Conservation (phyloP, 2,329 filamentous ascomycete species). For the Cladophialophora bantiana region DNA sequence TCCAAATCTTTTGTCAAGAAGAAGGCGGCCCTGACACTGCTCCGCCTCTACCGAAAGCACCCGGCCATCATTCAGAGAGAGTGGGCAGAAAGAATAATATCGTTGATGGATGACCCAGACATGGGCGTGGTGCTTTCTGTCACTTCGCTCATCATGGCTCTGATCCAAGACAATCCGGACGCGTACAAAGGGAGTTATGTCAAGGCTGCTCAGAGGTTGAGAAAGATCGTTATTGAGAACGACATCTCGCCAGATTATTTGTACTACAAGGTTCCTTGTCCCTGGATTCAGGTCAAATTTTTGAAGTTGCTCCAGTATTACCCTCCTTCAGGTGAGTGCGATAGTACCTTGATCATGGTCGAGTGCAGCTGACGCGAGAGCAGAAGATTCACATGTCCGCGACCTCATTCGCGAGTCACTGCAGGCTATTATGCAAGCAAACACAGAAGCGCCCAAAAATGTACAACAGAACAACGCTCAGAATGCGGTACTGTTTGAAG, state of each 20-base stretch:
- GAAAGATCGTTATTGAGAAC: slow-evolving; percentile 87
- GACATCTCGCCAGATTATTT: slow-evolving; percentile 91
- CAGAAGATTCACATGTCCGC: slow-evolving; percentile 90
- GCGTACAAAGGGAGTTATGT: slow-evolving; percentile 93
- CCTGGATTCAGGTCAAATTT: slow-evolving; percentile 97
- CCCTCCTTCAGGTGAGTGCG: slow-evolving; percentile 77
- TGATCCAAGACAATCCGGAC: slow-evolving; percentile 93
- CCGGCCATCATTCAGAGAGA: slow-evolving; percentile 93
- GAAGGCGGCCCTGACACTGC: slow-evolving; percentile 91
- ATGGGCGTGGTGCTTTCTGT: slow-evolving; percentile 94
- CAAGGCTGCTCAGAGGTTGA: slow-evolving; percentile 88
- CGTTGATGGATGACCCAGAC: slow-evolving; percentile 96
- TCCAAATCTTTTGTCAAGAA: slow-evolving; percentile 99
- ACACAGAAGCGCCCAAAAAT: slow-evolving; percentile 94
- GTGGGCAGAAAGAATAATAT: slow-evolving; percentile 97
- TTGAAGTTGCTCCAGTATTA: slow-evolving; percentile 93
- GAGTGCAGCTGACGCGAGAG: slow-evolving; percentile 8
- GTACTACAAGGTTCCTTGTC: slow-evolving; percentile 99
- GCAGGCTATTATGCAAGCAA: slow-evolving; percentile 87
- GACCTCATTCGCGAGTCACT: slow-evolving; percentile 91
- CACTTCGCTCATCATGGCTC: slow-evolving; percentile 90
- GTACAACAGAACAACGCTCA: slow-evolving; percentile 99
- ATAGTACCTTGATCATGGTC: background rate
- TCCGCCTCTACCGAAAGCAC: slow-evolving; percentile 92
- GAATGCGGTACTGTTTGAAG: slow-evolving; percentile 96